Conservation (phyloP, 164 flowering plant species). For the Annona squamosa region DNA sequence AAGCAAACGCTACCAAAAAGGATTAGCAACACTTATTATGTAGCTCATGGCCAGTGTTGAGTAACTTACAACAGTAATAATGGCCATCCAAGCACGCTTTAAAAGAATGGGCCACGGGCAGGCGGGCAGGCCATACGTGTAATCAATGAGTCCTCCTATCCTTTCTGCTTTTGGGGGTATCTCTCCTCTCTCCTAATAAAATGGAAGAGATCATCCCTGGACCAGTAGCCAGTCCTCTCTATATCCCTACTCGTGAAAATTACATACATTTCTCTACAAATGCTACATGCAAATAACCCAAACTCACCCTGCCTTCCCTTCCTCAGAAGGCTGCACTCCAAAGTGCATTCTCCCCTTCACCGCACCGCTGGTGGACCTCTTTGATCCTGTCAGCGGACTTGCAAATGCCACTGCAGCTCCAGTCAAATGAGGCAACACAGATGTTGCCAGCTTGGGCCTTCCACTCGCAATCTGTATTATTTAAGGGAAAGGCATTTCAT, state of each 20-base stretch:
- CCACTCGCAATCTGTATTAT: conserved; percentile 83
- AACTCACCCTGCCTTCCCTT: conserved; percentile 10
- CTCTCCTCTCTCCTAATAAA: conserved; percentile 41
- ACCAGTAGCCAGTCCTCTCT: conserved; percentile 20
- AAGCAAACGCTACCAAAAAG: conserved; percentile 22
- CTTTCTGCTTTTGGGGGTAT: conserved; percentile 23
- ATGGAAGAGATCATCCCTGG: conserved; percentile 26
- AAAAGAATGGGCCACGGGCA: conserved; percentile 35
- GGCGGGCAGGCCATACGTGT: neutral
- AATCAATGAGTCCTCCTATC: conserved; percentile 2
- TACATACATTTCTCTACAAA: conserved; percentile 22
- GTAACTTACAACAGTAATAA: conserved; percentile 17
- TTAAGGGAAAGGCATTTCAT: neutral
- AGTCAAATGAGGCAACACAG: conserved; percentile 91
- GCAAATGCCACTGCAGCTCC: conserved; percentile 97
- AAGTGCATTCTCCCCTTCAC: conserved; percentile 72
- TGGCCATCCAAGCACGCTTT: conserved; percentile 30
- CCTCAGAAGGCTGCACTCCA: conserved; percentile 64
- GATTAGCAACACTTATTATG: conserved; percentile 28
- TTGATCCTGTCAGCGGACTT: conserved; percentile 80
- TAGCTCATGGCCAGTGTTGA: conserved; percentile 26
- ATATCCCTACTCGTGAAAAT: conserved; percentile 22
- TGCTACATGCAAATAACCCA: conserved; percentile 9
- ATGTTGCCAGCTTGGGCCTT: conserved; percentile 92
- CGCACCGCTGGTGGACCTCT: conserved; percentile 84